Percentiles rank a stretch among this genome's conserved stretches.
Evolutionary conservation across 73 alveolate genomes (phyloP).

Genomic region (Symbiodinium pilosum): DNA sequence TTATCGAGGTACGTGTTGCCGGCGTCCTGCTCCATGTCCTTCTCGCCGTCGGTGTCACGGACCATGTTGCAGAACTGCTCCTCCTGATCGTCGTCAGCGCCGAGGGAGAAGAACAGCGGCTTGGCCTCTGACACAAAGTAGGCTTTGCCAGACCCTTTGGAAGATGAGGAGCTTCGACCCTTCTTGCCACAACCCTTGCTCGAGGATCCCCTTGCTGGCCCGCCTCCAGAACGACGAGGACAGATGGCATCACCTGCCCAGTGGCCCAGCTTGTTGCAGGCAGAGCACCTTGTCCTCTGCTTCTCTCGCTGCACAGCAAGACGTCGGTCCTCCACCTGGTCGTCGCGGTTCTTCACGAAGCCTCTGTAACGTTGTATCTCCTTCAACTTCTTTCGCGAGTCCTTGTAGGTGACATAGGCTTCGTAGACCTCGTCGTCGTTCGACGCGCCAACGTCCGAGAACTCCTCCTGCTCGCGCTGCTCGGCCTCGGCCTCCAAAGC

Average conservation of each 20-base stretch:
- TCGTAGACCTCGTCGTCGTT: background rate
- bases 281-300: background rate
- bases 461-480: background rate
- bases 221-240: too few relatives aligned
- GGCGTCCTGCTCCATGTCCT: too few relatives aligned
- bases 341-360: background rate
- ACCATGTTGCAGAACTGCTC: too few relatives aligned
- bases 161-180: too few relatives aligned
- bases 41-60: too few relatives aligned
- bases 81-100: too few relatives aligned
- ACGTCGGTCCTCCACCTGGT: background rate
- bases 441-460: background rate
- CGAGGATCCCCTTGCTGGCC: too few relatives aligned
- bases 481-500: background rate
- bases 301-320: background rate
- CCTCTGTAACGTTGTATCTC: background rate
- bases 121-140: too few relatives aligned
- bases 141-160: too few relatives aligned
- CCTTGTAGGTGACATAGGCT: background rate
- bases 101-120: too few relatives aligned
- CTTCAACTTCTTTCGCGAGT: background rate
- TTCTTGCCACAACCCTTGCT: too few relatives aligned
- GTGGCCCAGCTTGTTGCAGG: background rate
- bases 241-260: background rate
- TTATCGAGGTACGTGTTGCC: too few relatives aligned